Conservation (phyloP, 768 basidiomycete genomes). For the Tephrocybe rancida region DNA sequence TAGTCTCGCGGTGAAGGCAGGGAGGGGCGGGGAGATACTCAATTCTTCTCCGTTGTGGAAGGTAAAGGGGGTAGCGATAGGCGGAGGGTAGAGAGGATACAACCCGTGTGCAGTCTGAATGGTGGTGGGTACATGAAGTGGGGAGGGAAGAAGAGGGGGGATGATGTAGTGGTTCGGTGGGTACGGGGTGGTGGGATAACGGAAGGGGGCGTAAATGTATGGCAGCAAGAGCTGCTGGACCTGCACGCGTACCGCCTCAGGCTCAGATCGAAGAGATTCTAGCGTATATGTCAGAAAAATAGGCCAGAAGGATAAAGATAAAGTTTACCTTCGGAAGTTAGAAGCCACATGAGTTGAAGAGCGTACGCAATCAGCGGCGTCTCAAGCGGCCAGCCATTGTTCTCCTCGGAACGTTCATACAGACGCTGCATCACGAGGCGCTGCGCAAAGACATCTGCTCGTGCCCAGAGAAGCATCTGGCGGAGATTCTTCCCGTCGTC, state of each 20-base stretch:
- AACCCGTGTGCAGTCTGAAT: slow-evolving; percentile 40
- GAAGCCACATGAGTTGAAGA: slow-evolving; percentile 58
- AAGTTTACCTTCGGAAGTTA: slow-evolving; percentile 40
- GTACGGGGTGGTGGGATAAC: slow-evolving; percentile 57
- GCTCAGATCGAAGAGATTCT: slow-evolving; percentile 32
- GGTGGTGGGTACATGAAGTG: slow-evolving; percentile 20
- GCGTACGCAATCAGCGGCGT: slow-evolving; percentile 46
- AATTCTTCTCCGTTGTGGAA: slow-evolving; percentile 31
- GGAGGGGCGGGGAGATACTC: slow-evolving; percentile 40
- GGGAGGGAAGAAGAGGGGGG: slow-evolving; percentile 38
- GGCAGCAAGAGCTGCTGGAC: slow-evolving; percentile 39
- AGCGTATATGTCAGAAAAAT: not conserved
- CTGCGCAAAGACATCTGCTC: slow-evolving; percentile 42
- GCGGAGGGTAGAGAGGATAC: slow-evolving; percentile 46
- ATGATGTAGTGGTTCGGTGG: slow-evolving; percentile 61
- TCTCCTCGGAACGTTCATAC: slow-evolving; percentile 29
- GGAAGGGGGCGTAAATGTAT: slow-evolving; percentile 48
- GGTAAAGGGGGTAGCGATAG: slow-evolving; percentile 28
- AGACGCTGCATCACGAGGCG: slow-evolving; percentile 40
- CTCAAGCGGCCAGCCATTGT: slow-evolving; percentile 54
- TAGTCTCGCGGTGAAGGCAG: slow-evolving; percentile 60
- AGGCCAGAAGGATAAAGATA: not conserved
- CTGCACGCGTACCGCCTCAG: slow-evolving; percentile 24
- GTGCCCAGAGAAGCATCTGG: slow-evolving; percentile 46
- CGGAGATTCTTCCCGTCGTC: slow-evolving; percentile 56